Base-by-base conservation (phyloP, 2,329 filamentous ascomycete genomes). In the Aspergillus cejpii region DNA sequence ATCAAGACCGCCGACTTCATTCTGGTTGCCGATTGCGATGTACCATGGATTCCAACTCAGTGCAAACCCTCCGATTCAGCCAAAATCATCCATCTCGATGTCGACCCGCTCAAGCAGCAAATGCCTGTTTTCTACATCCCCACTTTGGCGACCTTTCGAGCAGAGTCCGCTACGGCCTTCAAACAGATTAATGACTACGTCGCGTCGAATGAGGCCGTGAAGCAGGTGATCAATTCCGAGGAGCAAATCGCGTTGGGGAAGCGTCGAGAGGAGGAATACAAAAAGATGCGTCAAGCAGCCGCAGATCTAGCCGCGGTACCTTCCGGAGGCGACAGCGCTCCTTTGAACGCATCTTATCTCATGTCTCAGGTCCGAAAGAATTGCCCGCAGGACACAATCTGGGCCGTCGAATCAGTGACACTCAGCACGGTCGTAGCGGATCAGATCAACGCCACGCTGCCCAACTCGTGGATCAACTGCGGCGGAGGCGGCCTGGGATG, bases 41-140 rank as follows among this genome's bases (percentile, higher is more conserved):
- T 95, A 0, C 90, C 90, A 0, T 96, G 89, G 88, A 89, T 96
- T 44, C 82, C 84, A n/a, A 92, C 87, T 0, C 80, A 81, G 49
- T 82, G 77, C 66, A 74, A 75, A 37, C 82, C 82, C 0, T 73
- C 70, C 3, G 63, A 70, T 1, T 66, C 70, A 5, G 76, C 80
- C 2, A 79, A 74, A 47, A 78, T 85, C 50, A 75, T 79, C 45
- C 82, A 85, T 54, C 70, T 85, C 39, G 83, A 85, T 53, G 71
- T 79, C 27, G 83, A 85, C 50, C 80, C 82, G 1, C 66, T 85
- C 17, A 85, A 85, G 68, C 79, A 84, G 62, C 76, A 83, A 62
- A 88, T 88, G 74, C 83, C 83, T 0, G 71, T 88, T 14, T 84
- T 83, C 58, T 89, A 88, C 55, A 76, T 89, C 37, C 73, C 76